Percentiles rank a stretch among this genome's conserved stretches.
Conservation (phyloP, 1,284 basidiomycete species). For the Macrocystidia cucumis region DNA sequence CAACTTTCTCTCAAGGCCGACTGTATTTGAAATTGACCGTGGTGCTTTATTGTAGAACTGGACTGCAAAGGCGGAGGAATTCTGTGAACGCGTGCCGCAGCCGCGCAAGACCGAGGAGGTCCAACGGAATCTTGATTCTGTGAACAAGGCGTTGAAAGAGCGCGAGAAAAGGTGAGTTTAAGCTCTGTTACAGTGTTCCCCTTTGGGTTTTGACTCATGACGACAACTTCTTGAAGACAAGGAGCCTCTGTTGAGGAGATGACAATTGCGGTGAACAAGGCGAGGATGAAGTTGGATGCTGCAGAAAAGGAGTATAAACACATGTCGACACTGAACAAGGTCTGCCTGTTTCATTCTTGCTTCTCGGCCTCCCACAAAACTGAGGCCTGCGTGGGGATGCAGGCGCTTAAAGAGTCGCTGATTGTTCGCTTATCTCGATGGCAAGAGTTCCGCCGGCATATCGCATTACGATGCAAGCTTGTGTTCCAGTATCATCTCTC, state of each 20-base stretch:
- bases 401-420: conserved; percentile 63
- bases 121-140: conserved; percentile 52
- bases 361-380: no score
- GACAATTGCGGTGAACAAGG: conserved; percentile 58
- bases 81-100: conserved; percentile 53
- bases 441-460: conserved; percentile 83
- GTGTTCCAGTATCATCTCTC: conserved; percentile 80
- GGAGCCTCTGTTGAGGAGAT: conserved; percentile 77
- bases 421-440: conserved; percentile 64
- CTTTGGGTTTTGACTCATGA: not conserved
- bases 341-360: conserved; percentile 16
- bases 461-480: conserved; percentile 78
- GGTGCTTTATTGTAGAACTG: conserved; percentile 38
- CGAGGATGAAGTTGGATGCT: conserved; percentile 44
- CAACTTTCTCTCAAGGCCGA: not conserved
- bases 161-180: conserved; percentile 57
- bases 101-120: conserved; percentile 50
- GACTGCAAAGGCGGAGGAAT: conserved; percentile 55
- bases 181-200: not conserved
- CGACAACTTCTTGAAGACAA: conserved; percentile 34
- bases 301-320: conserved; percentile 56
- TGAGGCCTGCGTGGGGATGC: no score
- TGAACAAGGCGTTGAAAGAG: conserved; percentile 60
- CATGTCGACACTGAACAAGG: conserved; percentile 59
- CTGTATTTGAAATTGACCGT: not conserved